These are phyloP conservation scores for Ceratobasidium sp. DNA, from an alignment of 1,284 basidiomycete species.

Conservation along the genomic window DNA sequence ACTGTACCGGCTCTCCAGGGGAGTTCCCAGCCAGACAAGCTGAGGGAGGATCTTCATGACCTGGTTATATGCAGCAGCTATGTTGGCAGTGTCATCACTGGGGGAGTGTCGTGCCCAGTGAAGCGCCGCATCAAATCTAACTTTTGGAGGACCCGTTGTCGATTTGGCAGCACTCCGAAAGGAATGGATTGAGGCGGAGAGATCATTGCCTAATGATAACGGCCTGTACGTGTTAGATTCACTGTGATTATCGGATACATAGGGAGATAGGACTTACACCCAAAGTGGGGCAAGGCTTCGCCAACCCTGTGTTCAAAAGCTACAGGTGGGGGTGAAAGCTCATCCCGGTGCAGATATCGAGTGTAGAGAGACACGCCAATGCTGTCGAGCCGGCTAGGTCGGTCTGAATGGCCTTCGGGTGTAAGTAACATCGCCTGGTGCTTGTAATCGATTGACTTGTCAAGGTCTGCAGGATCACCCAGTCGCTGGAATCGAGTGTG, in stretches of 20 bases:
- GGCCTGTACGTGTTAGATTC: no score
- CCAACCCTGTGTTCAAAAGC: neutral
- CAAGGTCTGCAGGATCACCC: neutral
- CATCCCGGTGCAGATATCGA: neutral
- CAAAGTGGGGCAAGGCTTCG: neutral
- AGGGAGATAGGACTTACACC: neutral
- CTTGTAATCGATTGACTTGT: neutral
- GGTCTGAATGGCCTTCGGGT: neutral
- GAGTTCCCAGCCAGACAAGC: neutral
- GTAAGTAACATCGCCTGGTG: neutral
- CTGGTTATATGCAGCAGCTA: no score
- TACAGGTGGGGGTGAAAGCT: neutral
- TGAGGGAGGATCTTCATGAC: neutral
- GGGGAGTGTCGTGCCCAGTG: no score
- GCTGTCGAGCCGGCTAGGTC: neutral
- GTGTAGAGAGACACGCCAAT: neutral
- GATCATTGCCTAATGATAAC: no score
- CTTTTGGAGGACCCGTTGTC: no score
- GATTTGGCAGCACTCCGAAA: no score
- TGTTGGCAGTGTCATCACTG: no score
- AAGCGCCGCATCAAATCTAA: no score
- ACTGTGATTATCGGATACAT: neutral
- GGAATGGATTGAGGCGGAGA: no score
- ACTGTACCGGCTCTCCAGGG: neutral
- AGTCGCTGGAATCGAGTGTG: neutral